These are phyloP conservation scores for Achaetomiella virescens DNA, from an alignment of 495 filamentous ascomycete genomes.

Conservation along the genomic window DNA sequence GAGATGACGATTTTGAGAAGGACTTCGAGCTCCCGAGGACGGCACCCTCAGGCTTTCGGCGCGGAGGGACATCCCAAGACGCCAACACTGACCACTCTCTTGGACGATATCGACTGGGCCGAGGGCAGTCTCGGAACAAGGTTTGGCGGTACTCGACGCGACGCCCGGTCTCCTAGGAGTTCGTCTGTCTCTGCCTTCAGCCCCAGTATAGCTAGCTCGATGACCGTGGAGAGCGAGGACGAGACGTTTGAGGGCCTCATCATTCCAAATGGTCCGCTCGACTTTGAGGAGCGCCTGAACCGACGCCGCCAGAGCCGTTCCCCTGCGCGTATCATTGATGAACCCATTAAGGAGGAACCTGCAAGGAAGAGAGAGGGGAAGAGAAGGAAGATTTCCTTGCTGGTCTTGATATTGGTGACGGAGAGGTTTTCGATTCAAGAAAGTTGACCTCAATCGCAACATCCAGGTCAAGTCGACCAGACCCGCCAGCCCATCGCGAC, in stretches of 20 bases:
- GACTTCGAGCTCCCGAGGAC: slow-evolving; percentile 68
- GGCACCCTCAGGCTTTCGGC: slow-evolving; percentile 56
- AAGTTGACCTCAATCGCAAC: slow-evolving; percentile 91
- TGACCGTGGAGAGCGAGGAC: slow-evolving; percentile 91
- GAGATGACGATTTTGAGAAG: slow-evolving; percentile 64
- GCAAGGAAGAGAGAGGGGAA: slow-evolving; percentile 25
- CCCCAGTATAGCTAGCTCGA: slow-evolving; percentile 81
- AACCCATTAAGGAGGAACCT: slow-evolving; percentile 25
- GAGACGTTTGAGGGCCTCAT: slow-evolving; percentile 81
- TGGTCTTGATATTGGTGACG: slow-evolving; percentile 80
- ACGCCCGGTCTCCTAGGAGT: slow-evolving; percentile 68
- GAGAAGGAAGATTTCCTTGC: slow-evolving; percentile 79
- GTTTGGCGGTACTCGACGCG: slow-evolving; percentile 75
- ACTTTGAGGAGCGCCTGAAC: slow-evolving; percentile 70
- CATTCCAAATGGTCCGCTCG: slow-evolving; percentile 73
- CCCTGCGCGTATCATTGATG: slow-evolving; percentile 34
- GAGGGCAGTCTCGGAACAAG: slow-evolving; percentile 87
- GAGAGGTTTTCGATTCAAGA: slow-evolving; percentile 67
- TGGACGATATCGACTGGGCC: slow-evolving; percentile 87
- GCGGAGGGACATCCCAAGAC: slow-evolving; percentile 52
- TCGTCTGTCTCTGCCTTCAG: slow-evolving; percentile 85
- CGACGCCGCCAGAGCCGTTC: slow-evolving; percentile 54
- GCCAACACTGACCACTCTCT: slow-evolving; percentile 42
- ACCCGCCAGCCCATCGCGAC: slow-evolving; percentile 56
- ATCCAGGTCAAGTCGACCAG: slow-evolving; percentile 72